phyloP scores from a whole-genome alignment of 192 early-diverging fungal species.

The Backusella circina region DNA sequence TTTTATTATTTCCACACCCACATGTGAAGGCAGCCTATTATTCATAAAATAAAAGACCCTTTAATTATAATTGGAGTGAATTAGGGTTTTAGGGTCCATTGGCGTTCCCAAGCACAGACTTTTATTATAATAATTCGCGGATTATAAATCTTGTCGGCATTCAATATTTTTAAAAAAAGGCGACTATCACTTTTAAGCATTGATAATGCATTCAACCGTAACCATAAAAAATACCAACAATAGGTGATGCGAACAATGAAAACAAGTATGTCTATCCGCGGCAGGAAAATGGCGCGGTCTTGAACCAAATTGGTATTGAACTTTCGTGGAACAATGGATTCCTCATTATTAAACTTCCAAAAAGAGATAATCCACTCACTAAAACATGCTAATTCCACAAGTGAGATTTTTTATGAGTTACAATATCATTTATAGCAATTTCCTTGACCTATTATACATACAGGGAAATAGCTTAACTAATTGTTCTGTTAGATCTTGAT shows the following conservation, averaged over 20 bases:
- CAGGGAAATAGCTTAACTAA: not conserved
- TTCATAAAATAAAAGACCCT: not conserved
- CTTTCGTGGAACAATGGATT: not conserved
- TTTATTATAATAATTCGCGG: not conserved
- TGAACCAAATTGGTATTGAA: not conserved
- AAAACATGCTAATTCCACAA: not conserved
- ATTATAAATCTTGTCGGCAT: not conserved
- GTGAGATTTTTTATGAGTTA: not conserved
- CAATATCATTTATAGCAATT: not conserved
- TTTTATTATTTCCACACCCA: not conserved
- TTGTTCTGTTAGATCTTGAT: not conserved
- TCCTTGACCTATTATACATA: not conserved
- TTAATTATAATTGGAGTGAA: not conserved
- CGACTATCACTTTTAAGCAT: not conserved
- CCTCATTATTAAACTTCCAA: not conserved
- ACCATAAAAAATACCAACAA: not conserved
- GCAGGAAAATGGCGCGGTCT: not conserved
- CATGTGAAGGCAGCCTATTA: not conserved
- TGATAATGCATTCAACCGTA: not conserved
- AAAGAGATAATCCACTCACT: not conserved
- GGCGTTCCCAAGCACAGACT: not conserved
- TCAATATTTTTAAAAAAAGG: not conserved
- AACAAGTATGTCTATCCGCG: not conserved
- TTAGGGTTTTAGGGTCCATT: slow-evolving; percentile 4
- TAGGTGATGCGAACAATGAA: not conserved